A percentile compares a stretch with the other conserved stretches of the same genome.
Conservation (phyloP, 1,139 yeast species). For the Yamadazyma friedrichii region DNA sequence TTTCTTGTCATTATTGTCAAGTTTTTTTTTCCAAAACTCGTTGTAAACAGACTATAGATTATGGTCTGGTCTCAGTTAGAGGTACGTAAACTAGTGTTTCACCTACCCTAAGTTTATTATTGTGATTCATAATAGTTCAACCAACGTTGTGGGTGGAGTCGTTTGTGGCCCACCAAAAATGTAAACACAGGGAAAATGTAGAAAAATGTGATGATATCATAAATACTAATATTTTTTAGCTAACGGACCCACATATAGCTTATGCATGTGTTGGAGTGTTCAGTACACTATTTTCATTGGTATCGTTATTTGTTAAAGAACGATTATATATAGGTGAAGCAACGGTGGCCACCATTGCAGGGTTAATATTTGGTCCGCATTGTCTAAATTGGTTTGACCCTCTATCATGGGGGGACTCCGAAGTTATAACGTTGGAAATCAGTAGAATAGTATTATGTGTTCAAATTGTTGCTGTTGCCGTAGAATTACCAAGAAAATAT, state of each 20-base stretch:
- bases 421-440: conserved; percentile 81
- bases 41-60: not conserved
- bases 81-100: conserved; percentile 22
- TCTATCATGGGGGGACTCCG: conserved; percentile 85
- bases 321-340: conserved; percentile 92
- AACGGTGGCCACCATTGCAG: conserved; percentile 87
- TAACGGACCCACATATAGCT: conserved; percentile 70
- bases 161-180: no score
- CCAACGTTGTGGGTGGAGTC: no score
- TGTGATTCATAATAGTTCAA: no score
- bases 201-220: no score
- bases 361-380: conserved; percentile 91
- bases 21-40: not conserved
- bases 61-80: conserved; percentile 45
- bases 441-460: conserved; percentile 86
- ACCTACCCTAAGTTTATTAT: no score
- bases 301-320: conserved; percentile 91
- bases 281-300: conserved; percentile 78
- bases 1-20: conserved; percentile 4
- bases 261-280: conserved; percentile 93
- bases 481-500: conserved; percentile 90
- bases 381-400: conserved; percentile 90
- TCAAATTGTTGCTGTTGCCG: conserved; percentile 97
- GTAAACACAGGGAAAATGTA: conserved; percentile 5
- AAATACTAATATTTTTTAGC: conserved; percentile 20